Conservation (phyloP, 1,284 basidiomycete genomes). For the Farysia itapuensis region DNA sequence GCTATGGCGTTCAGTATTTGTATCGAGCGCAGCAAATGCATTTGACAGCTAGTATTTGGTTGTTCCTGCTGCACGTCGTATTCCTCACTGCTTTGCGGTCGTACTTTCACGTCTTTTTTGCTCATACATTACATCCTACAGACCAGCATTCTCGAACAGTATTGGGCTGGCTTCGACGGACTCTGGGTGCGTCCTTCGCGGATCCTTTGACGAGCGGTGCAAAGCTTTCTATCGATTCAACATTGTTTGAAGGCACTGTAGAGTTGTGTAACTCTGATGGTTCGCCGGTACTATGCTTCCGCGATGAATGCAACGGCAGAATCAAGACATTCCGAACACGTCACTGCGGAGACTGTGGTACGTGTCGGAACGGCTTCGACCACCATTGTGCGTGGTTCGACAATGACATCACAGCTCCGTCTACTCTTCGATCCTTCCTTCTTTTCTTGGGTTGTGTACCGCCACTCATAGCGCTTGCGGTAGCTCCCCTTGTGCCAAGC, state of each 20-base stretch:
- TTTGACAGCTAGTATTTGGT: constrained; percentile 4
- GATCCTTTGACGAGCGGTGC: too few relatives aligned
- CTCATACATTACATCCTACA: background rate
- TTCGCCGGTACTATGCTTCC: constrained; percentile 11
- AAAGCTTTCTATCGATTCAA: background rate
- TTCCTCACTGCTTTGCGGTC: constrained; percentile 15
- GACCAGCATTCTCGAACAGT: too few relatives aligned
- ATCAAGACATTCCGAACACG: constrained; percentile 14
- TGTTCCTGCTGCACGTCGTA: constrained; percentile 11
- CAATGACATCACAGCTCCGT: constrained; percentile 21
- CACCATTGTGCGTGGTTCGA: constrained; percentile 46
- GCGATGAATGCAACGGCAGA: constrained; percentile 14
- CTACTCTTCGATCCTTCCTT: constrained; percentile 12
- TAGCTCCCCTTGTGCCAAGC: constrained; percentile 9
- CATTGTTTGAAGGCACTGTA: background rate
- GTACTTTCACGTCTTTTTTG: constrained; percentile 24
- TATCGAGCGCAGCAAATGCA: constrained; percentile 2
- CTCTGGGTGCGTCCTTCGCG: too few relatives aligned
- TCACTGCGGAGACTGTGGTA: constrained; percentile 34
- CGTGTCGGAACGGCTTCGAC: constrained; percentile 26
- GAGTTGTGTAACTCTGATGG: constrained; percentile 16
- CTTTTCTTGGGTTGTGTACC: constrained; percentile 18
- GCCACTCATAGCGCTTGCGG: constrained; percentile 3
- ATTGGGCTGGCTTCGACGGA: too few relatives aligned
- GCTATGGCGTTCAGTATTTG: constrained; percentile 11